These are phyloP conservation scores for Gossypium longicalyx DNA, from an alignment of 345 rosid species.

Conservation along the genomic window DNA sequence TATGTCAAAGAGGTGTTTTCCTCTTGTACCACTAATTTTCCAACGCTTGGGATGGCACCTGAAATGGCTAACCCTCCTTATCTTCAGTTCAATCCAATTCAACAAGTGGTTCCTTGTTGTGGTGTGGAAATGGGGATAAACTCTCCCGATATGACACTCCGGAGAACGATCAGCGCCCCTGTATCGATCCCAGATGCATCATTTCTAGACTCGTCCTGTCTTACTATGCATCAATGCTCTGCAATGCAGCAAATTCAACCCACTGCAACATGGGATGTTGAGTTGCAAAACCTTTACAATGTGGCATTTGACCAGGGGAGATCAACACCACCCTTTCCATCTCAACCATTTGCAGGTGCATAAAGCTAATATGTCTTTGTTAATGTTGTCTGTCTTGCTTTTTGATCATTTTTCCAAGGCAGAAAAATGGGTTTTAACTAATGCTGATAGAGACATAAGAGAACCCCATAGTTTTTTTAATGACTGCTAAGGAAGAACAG, in stretches of 20 bases:
- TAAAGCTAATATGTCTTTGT: conserved; percentile 18
- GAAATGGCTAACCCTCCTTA: conserved; percentile 46
- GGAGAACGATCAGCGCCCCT: conserved; percentile 46
- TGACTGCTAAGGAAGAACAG: conserved; percentile 26
- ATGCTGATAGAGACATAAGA: conserved; percentile 27
- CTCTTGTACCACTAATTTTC: conserved; percentile 28
- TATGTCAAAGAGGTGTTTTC: conserved; percentile 50
- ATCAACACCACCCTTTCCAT: conserved; percentile 32
- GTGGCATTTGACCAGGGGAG: conserved; percentile 50
- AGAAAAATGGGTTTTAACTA: conserved; percentile 14
- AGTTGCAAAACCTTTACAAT: conserved; percentile 56
- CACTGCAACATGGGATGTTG: conserved; percentile 58
- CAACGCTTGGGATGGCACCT: conserved; percentile 43
- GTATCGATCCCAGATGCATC: conserved; percentile 42
- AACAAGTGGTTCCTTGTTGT: conserved; percentile 43
- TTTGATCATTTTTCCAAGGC: conserved; percentile 21
- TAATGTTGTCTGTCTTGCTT: conserved; percentile 13
- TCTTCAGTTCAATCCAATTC: conserved; percentile 47
- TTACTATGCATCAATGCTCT: conserved; percentile 33
- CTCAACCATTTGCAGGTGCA: conserved; percentile 52
- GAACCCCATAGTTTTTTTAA: conserved; percentile 32
- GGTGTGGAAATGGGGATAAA: conserved; percentile 39
- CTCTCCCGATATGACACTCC: conserved; percentile 39
- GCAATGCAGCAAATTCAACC: conserved; percentile 50
- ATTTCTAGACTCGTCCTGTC: conserved; percentile 41